Percentiles rank a stretch among this genome's conserved stretches.
These are phyloP conservation scores for Phaeosphaeriaceae sp. DNA, from an alignment of 2,329 filamentous ascomycete species.

Conservation along the genomic window DNA sequence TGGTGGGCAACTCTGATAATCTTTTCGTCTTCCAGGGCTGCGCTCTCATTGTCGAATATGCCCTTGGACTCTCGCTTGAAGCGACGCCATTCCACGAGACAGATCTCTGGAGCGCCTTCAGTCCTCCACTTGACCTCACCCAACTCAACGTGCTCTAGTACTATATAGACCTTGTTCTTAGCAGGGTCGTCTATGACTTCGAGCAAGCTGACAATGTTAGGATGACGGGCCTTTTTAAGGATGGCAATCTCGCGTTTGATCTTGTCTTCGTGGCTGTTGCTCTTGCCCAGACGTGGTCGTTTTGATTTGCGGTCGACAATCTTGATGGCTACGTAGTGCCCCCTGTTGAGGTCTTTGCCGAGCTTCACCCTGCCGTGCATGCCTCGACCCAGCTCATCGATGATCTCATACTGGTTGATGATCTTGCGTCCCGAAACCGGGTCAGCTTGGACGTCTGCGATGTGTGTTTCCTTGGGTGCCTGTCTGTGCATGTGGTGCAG, in stretches of 20 bases:
- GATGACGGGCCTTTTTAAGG: constrained; percentile 95
- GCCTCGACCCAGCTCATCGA: constrained; percentile 93
- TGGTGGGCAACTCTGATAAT: constrained; percentile 46
- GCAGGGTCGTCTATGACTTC: constrained; percentile 98
- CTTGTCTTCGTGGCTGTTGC: constrained; percentile 75
- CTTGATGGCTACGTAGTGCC: constrained; percentile 91
- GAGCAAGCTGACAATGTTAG: constrained; percentile 93
- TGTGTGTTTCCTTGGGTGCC: constrained; percentile 73
- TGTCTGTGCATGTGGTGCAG: constrained; percentile 58
- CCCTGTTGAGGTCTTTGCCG: constrained; percentile 77
- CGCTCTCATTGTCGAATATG: constrained; percentile 51
- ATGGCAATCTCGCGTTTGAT: constrained; percentile 97
- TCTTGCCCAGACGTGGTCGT: constrained; percentile 82
- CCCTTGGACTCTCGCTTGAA: constrained; percentile 73
- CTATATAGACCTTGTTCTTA: constrained; percentile 97
- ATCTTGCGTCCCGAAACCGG: constrained; percentile 88
- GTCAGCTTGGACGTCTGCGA: constrained; percentile 89
- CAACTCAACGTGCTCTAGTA: constrained; percentile 91
- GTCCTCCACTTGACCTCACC: constrained; percentile 95
- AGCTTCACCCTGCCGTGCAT: constrained; percentile 98
- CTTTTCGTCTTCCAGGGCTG: constrained; percentile 52
- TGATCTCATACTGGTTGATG: constrained; percentile 97
- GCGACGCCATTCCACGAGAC: constrained; percentile 79
- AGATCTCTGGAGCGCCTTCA: constrained; percentile 83
- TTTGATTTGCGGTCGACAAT: constrained; percentile 97